Evolutionary conservation across 371 early-diverging fungal genomes (phyloP).

Genomic region (Mortierella sp.): DNA sequence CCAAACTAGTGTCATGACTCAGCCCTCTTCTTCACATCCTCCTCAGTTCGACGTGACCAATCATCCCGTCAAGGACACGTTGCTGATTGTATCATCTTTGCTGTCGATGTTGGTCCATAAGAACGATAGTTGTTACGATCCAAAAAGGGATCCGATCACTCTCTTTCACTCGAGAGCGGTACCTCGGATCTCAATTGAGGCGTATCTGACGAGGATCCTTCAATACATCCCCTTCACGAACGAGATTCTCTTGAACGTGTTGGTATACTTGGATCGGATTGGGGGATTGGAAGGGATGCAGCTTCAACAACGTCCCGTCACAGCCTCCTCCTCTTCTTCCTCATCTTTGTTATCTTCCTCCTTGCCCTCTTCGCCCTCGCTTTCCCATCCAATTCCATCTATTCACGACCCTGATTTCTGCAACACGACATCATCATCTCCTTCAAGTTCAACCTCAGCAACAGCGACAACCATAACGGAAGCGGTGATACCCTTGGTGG

Average conservation of each 20-base stretch:
- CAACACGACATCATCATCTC: slow-evolving; percentile 13
- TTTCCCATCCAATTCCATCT: neutral
- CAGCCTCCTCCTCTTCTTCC: slow-evolving; percentile 8
- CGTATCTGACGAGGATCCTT: slow-evolving; percentile 75
- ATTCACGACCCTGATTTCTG: slow-evolving; percentile 15
- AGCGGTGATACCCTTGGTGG: too few relatives aligned
- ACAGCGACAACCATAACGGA: neutral
- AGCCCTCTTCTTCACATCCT: neutral
- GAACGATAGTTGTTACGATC: slow-evolving; percentile 73
- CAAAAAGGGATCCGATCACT: slow-evolving; percentile 60
- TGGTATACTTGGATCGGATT: slow-evolving; percentile 91
- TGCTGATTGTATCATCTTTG: slow-evolving; percentile 61
- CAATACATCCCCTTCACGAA: slow-evolving; percentile 85
- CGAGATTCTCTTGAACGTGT: slow-evolving; percentile 77
- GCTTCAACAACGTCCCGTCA: slow-evolving; percentile 9
- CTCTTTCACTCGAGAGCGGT: slow-evolving; percentile 88
- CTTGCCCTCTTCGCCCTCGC: neutral
- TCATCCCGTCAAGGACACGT: slow-evolving; percentile 55
- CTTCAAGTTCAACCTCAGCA: slow-evolving; percentile 8
- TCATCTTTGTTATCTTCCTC: slow-evolving; percentile 1
- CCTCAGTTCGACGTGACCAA: slow-evolving; percentile 34
- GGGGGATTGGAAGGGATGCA: slow-evolving; percentile 59
- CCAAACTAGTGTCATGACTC: neutral
- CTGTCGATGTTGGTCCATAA: slow-evolving; percentile 60
- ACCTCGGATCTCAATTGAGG: slow-evolving; percentile 76